Percentiles rank a stretch among this genome's conserved stretches.
Evolutionary conservation across 2,329 filamentous ascomycete species (phyloP).

Genomic region (Pyricularia pennisetigena): DNA sequence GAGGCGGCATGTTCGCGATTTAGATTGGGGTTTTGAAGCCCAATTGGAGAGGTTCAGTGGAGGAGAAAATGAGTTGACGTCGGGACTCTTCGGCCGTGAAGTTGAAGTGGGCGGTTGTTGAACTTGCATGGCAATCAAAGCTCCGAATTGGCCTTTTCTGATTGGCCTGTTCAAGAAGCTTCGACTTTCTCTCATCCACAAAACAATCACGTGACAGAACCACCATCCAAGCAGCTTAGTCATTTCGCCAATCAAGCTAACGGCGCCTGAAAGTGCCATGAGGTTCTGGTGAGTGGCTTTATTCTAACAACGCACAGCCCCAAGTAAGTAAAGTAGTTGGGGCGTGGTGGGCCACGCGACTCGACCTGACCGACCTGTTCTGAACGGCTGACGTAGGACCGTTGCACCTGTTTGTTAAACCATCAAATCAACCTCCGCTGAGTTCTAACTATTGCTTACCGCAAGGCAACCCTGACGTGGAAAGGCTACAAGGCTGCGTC

Average conservation of each 20-base stretch:
- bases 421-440: neutral
- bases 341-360: neutral
- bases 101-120: slow-evolving; percentile 1
- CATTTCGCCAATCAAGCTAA: neutral
- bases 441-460: neutral
- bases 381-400: neutral
- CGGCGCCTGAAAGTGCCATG: neutral
- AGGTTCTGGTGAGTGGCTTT: neutral
- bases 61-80: neutral
- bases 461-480: slow-evolving; percentile 5
- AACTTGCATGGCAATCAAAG: neutral
- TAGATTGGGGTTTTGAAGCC: slow-evolving; percentile 8
- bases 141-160: slow-evolving; percentile 6
- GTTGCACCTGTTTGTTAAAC: neutral
- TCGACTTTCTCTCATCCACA: neutral
- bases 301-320: no score
- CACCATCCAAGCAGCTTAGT: neutral
- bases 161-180: neutral
- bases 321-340: no score
- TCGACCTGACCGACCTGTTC: neutral
- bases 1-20: neutral
- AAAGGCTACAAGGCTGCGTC: slow-evolving; percentile 12
- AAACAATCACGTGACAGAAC: neutral
- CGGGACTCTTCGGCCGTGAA: neutral
- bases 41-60: slow-evolving; percentile 1